Percentiles rank a stretch among this genome's conserved stretches.
Evolutionary conservation across 2,329 filamentous ascomycete species (phyloP).

Genomic region (Phialophora tarda): DNA sequence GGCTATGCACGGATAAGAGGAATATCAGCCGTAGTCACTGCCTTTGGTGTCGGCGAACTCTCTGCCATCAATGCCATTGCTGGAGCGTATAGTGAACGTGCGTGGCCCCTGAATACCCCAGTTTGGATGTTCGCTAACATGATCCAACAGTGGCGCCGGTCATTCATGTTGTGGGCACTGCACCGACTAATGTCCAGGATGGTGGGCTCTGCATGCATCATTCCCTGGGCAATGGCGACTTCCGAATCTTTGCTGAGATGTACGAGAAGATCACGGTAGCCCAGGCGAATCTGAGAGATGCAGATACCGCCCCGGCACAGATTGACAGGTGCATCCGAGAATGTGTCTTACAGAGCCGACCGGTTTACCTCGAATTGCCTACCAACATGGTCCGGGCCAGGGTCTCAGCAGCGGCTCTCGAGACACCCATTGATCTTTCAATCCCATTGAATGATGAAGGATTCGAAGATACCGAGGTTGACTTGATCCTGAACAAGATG

Average conservation of each 20-base stretch:
- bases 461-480: constrained; percentile 39
- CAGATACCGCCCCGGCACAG: constrained; percentile 53
- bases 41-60: constrained; percentile 64
- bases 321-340: constrained; percentile 60
- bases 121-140: background rate
- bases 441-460: constrained; percentile 36
- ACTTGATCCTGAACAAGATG: constrained; percentile 48
- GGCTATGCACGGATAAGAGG: constrained; percentile 70
- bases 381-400: constrained; percentile 38
- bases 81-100: constrained; percentile 52
- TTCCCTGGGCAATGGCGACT: constrained; percentile 57
- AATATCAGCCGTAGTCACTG: constrained; percentile 54
- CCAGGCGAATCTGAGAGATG: constrained; percentile 56
- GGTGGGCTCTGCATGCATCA: constrained; percentile 42
- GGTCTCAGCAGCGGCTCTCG: constrained; percentile 29
- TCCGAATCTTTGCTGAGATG: constrained; percentile 58
- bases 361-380: constrained; percentile 64
- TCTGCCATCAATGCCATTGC: constrained; percentile 46
- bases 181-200: constrained; percentile 34
- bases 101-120: constrained; percentile 41
- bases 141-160: constrained; percentile 52
- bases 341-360: constrained; percentile 59
- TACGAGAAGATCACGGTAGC: constrained; percentile 56
- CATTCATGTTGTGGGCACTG: constrained; percentile 64
- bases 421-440: constrained; percentile 34